Conservation (phyloP, 2,329 filamentous ascomycete genomes). For the Chaetomiaceae sp. region DNA sequence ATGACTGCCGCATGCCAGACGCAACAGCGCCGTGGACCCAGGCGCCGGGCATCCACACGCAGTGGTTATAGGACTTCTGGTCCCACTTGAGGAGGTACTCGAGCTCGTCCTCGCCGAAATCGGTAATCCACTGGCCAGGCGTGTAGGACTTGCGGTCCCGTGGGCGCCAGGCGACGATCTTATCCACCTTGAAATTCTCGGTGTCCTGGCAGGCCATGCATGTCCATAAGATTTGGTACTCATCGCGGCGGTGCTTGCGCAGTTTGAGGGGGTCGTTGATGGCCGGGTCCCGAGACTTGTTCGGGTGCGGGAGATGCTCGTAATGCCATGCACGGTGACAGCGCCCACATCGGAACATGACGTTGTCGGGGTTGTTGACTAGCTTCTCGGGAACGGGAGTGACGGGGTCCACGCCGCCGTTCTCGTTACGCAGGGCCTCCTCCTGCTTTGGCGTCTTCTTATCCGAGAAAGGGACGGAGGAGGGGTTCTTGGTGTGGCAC, state of each 20-base stretch:
- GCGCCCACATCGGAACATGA: slow-evolving; percentile 75
- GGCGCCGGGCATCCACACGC: slow-evolving; percentile 79
- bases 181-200: slow-evolving; percentile 59
- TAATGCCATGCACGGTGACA: slow-evolving; percentile 81
- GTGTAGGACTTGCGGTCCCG: slow-evolving; percentile 50
- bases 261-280: slow-evolving; percentile 42
- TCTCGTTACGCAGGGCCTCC: slow-evolving; percentile 74
- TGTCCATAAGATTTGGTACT: slow-evolving; percentile 71
- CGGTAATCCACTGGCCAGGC: slow-evolving; percentile 46
- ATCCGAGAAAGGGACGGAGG: slow-evolving; percentile 70
- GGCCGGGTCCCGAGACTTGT: slow-evolving; percentile 32
- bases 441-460: slow-evolving; percentile 74
- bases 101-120: slow-evolving; percentile 69
- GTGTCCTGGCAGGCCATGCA: slow-evolving; percentile 71
- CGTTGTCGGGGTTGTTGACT: slow-evolving; percentile 68
- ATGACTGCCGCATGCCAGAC: slow-evolving; percentile 63
- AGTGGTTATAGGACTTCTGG: slow-evolving; percentile 71
- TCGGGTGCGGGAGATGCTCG: slow-evolving; percentile 65
- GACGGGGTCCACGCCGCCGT: slow-evolving; percentile 72
- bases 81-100: slow-evolving; percentile 94
- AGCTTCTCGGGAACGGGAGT: slow-evolving; percentile 56
- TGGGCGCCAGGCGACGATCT: slow-evolving; percentile 86
- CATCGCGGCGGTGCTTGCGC: slow-evolving; percentile 58
- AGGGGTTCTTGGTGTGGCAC: slow-evolving; percentile 60
- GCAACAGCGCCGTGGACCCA: slow-evolving; percentile 77